These are phyloP conservation scores for Plasmodium berghei DNA, from an alignment of 169 alveolate species.

Conservation along the genomic window DNA sequence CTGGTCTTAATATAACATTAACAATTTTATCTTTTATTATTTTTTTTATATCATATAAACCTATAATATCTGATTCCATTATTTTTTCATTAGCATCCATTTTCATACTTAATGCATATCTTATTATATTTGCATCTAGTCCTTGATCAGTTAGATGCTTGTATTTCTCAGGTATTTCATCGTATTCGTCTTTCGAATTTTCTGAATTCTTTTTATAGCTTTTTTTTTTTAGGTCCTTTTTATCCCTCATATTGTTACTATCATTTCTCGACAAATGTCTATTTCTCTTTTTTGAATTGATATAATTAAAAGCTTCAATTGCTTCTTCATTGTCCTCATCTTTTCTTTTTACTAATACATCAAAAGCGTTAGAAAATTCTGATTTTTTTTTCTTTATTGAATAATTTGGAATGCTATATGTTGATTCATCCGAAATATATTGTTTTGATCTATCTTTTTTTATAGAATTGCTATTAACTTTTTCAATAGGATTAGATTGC, in stretches of 20 bases:
- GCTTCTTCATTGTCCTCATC: slow-evolving; percentile 66
- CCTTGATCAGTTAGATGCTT: slow-evolving; percentile 39
- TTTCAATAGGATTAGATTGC: background rate
- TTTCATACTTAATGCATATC: slow-evolving; percentile 63
- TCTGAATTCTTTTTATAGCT: slow-evolving; percentile 26
- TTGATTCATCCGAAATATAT: background rate
- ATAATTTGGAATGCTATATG: background rate
- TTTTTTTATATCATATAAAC: slow-evolving; percentile 83
- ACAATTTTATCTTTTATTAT: slow-evolving; percentile 88
- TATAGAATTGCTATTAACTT: background rate
- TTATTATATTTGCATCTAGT: slow-evolving; percentile 30
- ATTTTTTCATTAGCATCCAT: slow-evolving; percentile 73
- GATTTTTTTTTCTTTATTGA: slow-evolving; percentile 13
- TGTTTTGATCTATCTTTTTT: background rate
- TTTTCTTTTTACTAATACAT: slow-evolving; percentile 39
- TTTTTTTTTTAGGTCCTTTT: slow-evolving; percentile 12
- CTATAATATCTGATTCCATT: slow-evolving; percentile 81
- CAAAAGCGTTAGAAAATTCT: slow-evolving; percentile 54
- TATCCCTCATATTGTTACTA: background rate
- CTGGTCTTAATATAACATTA: slow-evolving; percentile 90
- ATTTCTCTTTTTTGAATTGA: slow-evolving; percentile 46
- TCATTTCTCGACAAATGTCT: slow-evolving; percentile 4
- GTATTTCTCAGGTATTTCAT: slow-evolving; percentile 44
- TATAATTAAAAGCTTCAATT: slow-evolving; percentile 44
- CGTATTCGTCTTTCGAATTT: slow-evolving; percentile 27